A percentile compares a stretch with the other conserved stretches of the same genome.
These are phyloP conservation scores for Russula lepida DNA, from an alignment of 768 basidiomycete genomes.

Conservation along the genomic window DNA sequence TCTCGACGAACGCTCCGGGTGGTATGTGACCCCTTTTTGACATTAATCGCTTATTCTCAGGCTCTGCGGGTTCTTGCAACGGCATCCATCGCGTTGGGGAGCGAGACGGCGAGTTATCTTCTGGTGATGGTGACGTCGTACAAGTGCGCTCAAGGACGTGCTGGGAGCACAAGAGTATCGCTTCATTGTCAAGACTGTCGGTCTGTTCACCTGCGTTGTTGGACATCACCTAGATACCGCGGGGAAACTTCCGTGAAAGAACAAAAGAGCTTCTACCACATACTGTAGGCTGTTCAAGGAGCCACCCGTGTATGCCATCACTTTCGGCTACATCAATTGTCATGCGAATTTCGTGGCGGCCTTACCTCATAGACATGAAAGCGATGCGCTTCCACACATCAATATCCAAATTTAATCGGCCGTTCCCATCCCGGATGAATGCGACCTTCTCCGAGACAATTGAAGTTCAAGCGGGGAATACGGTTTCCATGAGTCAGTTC, in stretches of 20 bases:
- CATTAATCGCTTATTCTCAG: not conserved
- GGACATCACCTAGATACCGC: not conserved
- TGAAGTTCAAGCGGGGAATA: conserved; percentile 51
- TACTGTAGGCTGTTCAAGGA: conserved; percentile 62
- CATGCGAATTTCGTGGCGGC: conserved; percentile 44
- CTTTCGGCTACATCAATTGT: not conserved
- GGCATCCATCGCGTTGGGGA: not conserved
- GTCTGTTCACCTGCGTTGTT: conserved; percentile 16
- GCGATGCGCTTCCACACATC: conserved; percentile 67
- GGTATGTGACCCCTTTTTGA: conserved; percentile 41
- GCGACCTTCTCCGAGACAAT: conserved; percentile 57
- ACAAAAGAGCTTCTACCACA: conserved; percentile 74
- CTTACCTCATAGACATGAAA: conserved; percentile 76
- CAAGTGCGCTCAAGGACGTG: conserved; percentile 67
- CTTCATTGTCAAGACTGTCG: conserved; percentile 56
- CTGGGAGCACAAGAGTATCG: conserved; percentile 63
- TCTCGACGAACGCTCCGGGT: conserved; percentile 62
- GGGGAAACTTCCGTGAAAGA: conserved; percentile 24
- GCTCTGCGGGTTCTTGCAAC: not conserved
- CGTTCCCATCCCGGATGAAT: conserved; percentile 39
- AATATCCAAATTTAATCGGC: too few species aligned
- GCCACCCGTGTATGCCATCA: not conserved
- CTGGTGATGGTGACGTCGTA: conserved; percentile 67
- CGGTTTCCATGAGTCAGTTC: conserved; percentile 44
- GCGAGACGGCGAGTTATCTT: conserved; percentile 34